phyloP scores from a whole-genome alignment of 345 rosid species.

The Brassica napus region Da-Ae NC_063450.1:40707001-40707500 shows the following conservation, averaged over 20 bases:
- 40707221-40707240: constrained; percentile 48
- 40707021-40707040: constrained; percentile 36
- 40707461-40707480: not conserved
- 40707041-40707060: constrained; percentile 34
- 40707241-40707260: constrained; percentile 57
- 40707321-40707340: constrained; percentile 65
- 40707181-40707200: constrained; percentile 48
- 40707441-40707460: not conserved
- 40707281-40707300: constrained; percentile 58
- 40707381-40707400: constrained; percentile 72
- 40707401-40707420: constrained; percentile 71
- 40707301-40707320: constrained; percentile 52
- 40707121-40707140: constrained; percentile 44
- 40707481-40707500: not conserved
- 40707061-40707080: constrained; percentile 35
- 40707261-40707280: constrained; percentile 62
- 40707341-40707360: constrained; percentile 53
- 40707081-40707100: constrained; percentile 43
- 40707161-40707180: constrained; percentile 41
- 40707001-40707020: constrained; percentile 58
- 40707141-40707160: constrained; percentile 44
- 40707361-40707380: constrained; percentile 55
- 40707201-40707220: constrained; percentile 45
- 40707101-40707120: constrained; percentile 49
- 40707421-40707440: constrained; percentile 57